Conservation (phyloP, 495 filamentous ascomycete species). For the Aspergillus avenaceus region DNA sequence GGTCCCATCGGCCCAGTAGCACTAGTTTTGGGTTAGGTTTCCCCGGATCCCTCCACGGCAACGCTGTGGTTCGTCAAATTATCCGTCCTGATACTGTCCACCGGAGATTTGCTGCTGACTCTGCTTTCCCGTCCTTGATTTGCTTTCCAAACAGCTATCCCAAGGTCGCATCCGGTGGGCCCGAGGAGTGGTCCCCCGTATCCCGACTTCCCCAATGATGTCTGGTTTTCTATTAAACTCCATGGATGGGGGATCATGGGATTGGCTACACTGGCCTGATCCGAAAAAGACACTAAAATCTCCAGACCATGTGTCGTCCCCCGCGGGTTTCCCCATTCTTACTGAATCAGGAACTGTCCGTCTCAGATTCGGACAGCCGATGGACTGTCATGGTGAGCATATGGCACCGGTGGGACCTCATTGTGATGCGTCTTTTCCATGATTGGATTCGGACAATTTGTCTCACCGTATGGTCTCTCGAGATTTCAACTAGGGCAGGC, state of each 20-base stretch:
- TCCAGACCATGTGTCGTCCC: conserved; percentile 10
- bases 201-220: neutral
- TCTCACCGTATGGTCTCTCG: neutral
- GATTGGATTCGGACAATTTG: neutral
- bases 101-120: neutral
- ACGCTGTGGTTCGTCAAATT: conserved; percentile 6
- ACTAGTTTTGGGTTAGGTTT: conserved; percentile 7
- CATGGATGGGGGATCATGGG: neutral
- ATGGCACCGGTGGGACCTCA: neutral
- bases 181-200: conserved; percentile 1
- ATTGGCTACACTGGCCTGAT: conserved; percentile 1
- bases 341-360: neutral
- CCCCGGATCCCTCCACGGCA: conserved; percentile 11
- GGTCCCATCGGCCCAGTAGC: neutral
- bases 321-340: conserved; percentile 4
- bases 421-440: neutral
- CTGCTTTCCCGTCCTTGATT: conserved; percentile 1
- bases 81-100: neutral
- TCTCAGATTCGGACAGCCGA: conserved; percentile 6
- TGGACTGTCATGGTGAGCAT: neutral
- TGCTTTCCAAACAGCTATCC: neutral
- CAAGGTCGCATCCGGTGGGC: conserved; percentile 8
- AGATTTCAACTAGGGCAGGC: neutral
- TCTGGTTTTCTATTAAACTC: neutral
- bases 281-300: neutral